A percentile compares a stretch with the other conserved stretches of the same genome.
phyloP scores from a whole-genome alignment of 2,329 filamentous ascomycete genomes.

The Chrysosporium queenslandicum region DNA sequence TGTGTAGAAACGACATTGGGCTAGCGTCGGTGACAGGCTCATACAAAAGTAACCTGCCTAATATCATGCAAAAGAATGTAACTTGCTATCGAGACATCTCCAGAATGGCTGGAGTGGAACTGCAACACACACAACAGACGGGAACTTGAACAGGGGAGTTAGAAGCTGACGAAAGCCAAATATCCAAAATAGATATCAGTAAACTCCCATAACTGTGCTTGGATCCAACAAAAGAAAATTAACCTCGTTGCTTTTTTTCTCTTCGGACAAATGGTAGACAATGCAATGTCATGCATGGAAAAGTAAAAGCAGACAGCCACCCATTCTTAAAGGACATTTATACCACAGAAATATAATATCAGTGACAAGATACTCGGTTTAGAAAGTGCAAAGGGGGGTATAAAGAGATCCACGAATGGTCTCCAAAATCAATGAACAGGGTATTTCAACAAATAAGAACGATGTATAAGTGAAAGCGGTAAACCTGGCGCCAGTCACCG shows the following conservation, averaged over 20 bases:
- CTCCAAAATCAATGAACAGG: not conserved
- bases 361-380: not conserved
- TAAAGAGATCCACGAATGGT: not conserved
- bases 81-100: constrained; percentile 6
- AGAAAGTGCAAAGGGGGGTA: constrained; percentile 5
- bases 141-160: not conserved
- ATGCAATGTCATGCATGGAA: constrained; percentile 1
- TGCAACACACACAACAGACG: not conserved
- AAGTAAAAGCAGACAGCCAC: constrained; percentile 7
- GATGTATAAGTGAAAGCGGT: not conserved
- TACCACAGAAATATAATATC: constrained; percentile 9
- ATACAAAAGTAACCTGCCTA: not conserved
- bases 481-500: constrained; percentile 5
- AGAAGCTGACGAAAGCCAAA: not conserved
- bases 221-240: constrained; percentile 7
- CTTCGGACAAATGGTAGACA: not conserved
- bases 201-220: constrained; percentile 8
- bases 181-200: not conserved
- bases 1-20: not conserved
- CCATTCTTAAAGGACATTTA: constrained; percentile 8
- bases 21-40: not conserved
- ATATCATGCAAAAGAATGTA: constrained; percentile 6
- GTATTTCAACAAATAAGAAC: not conserved
- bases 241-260: constrained; percentile 10
- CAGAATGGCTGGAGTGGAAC: not conserved